Percentiles rank a stretch among this genome's conserved stretches.
Evolutionary conservation across 352 stramenopile species (phyloP).

Genomic region (Saprolegnia parasitica): DNA sequence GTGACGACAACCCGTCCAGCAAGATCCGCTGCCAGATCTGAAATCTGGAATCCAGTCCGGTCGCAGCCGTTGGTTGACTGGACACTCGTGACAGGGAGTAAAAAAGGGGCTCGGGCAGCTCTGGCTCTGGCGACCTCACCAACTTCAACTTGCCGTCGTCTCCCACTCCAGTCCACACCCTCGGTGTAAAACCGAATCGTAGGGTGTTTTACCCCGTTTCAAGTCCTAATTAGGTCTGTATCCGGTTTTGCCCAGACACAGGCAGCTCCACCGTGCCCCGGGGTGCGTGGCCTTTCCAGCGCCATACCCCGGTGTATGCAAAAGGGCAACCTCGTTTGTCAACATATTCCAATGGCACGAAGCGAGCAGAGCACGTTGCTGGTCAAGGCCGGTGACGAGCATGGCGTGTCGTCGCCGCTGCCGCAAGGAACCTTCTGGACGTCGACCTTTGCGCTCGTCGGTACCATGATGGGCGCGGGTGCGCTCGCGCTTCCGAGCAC

Average conservation of each 20-base stretch:
- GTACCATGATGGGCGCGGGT: constrained; percentile 77
- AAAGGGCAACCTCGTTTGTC: neutral
- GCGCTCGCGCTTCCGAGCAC: constrained; percentile 67
- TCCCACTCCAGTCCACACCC: neutral
- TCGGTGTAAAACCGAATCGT: neutral
- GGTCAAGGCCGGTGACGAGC: neutral
- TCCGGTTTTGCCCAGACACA: too few relatives aligned
- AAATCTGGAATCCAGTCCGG: too few relatives aligned
- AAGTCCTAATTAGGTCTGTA: neutral
- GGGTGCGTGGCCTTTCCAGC: neutral
- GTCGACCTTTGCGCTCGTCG: constrained; percentile 46
- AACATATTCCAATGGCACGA: neutral
- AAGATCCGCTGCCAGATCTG: too few relatives aligned
- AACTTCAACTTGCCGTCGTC: neutral
- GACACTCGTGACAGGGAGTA: neutral
- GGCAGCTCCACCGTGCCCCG: neutral
- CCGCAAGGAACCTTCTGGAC: constrained; percentile 24
- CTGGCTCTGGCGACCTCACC: neutral
- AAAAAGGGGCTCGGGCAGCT: too few relatives aligned
- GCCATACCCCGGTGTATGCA: neutral
- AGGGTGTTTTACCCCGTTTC: neutral
- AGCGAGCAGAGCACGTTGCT: neutral
- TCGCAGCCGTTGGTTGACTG: too few relatives aligned
- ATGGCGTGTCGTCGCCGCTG: too few relatives aligned
- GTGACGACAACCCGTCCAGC: too few relatives aligned